Conservation (phyloP, 768 basidiomycete species). For the Xerocomellus dryophilus region DNA sequence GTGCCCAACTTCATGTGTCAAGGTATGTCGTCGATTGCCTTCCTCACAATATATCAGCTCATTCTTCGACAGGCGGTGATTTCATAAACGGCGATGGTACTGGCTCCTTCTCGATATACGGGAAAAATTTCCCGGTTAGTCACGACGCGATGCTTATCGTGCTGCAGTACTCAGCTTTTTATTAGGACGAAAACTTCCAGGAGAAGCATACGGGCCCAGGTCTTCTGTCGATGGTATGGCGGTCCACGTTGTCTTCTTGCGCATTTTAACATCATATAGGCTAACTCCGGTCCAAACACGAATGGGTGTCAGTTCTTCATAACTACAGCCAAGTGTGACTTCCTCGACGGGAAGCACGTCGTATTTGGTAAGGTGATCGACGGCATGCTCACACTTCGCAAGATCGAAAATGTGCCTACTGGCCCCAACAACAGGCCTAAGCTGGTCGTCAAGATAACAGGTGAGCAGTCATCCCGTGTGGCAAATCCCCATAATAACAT, state of each 20-base stretch:
- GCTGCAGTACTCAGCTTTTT: background rate
- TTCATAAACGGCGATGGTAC: constrained; percentile 95
- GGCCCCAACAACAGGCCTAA: constrained; percentile 90
- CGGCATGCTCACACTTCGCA: constrained; percentile 91
- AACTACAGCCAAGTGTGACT: constrained; percentile 91
- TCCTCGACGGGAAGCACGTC: constrained; percentile 92
- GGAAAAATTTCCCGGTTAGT: constrained; percentile 84
- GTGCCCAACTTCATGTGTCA: constrained; percentile 97
- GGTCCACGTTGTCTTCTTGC: background rate
- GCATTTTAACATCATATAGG: constrained; percentile 44
- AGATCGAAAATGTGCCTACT: constrained; percentile 94
- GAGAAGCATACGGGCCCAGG: constrained; percentile 87
- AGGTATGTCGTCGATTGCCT: constrained; percentile 40
- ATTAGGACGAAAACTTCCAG: constrained; percentile 90
- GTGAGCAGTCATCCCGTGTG: constrained; percentile 39
- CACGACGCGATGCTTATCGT: background rate
- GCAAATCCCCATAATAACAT: background rate
- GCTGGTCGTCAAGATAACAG: constrained; percentile 81
- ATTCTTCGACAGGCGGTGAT: constrained; percentile 67
- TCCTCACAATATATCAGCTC: background rate
- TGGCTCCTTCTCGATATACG: constrained; percentile 95
- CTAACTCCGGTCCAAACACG: constrained; percentile 91
- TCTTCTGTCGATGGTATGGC: constrained; percentile 80
- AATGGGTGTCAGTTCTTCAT: constrained; percentile 99
- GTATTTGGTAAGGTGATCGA: constrained; percentile 90